Conservation (phyloP, 805 yeast genomes). For the Wickerhamomyces chaumierensis region DNA sequence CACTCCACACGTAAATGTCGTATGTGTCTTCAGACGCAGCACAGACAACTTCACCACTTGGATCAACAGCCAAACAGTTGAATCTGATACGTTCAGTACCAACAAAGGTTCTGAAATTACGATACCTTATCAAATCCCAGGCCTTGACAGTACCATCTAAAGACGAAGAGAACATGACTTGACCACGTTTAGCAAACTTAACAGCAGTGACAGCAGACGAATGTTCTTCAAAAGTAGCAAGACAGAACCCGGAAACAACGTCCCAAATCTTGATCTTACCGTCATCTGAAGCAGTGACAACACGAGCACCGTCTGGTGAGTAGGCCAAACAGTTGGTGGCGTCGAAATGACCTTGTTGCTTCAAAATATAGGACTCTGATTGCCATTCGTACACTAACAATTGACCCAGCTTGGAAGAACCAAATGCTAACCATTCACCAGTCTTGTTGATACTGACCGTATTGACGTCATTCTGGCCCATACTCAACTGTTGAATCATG, state of each 20-base stretch:
- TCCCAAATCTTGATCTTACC: conserved; percentile 98
- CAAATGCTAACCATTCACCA: conserved; percentile 97
- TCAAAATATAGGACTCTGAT: conserved; percentile 86
- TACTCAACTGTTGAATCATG: conserved; percentile 73
- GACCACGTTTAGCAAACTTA: conserved; percentile 80
- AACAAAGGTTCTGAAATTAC: conserved; percentile 91
- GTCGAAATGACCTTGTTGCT: conserved; percentile 97
- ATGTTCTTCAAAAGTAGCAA: conserved; percentile 87
- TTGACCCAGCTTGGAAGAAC: conserved; percentile 87
- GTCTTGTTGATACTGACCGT: conserved; percentile 67
- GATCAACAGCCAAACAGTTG: conserved; percentile 84
- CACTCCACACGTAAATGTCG: conserved; percentile 94
- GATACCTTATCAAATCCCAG: conserved; percentile 86
- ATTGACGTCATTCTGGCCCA: conserved; percentile 86
- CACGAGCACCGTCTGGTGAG: conserved; percentile 88
- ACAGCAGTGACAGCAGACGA: conserved; percentile 81
- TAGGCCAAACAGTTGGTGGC: conserved; percentile 74
- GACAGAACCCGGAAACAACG: conserved; percentile 80
- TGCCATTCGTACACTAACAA: conserved; percentile 97
- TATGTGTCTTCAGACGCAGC: conserved; percentile 88
- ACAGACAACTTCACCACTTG: conserved; percentile 92
- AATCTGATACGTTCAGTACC: conserved; percentile 85
- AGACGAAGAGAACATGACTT: conserved; percentile 83
- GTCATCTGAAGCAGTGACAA: conserved; percentile 92
- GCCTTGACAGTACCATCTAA: conserved; percentile 96